phyloP scores from a whole-genome alignment of 2,329 filamentous ascomycete genomes.

The Colletotrichum sp. region DNA sequence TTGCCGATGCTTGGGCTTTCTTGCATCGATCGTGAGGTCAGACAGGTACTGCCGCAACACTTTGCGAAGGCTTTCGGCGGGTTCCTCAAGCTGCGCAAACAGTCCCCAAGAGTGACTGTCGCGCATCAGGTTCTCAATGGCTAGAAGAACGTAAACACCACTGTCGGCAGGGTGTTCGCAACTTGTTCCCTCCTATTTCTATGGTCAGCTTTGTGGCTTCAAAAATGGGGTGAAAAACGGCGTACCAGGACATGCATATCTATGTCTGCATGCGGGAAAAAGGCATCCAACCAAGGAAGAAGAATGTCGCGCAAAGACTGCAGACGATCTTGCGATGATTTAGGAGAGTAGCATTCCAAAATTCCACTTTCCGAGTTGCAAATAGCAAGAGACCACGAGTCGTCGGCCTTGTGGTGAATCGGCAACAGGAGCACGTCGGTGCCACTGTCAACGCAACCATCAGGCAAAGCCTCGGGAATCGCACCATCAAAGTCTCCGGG shows the following conservation, averaged over 20 bases:
- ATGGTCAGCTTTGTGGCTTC: not conserved
- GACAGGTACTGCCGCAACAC: not conserved
- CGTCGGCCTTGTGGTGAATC: not conserved
- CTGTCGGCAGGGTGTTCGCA: not conserved
- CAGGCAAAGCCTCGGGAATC: not conserved
- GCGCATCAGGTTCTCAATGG: not conserved
- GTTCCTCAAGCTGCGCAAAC: not conserved
- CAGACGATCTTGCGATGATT: not conserved
- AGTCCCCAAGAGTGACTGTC: not conserved
- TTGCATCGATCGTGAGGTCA: not conserved
- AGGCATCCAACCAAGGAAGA: not conserved
- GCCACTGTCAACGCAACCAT: not conserved
- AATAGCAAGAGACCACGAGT: not conserved
- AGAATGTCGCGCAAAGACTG: not conserved
- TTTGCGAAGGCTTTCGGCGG: not conserved
- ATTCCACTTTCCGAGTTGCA: not conserved
- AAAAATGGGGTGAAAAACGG: not conserved
- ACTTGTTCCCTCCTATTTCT: not conserved
- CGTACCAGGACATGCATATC: not conserved
- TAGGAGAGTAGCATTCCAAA: not conserved
- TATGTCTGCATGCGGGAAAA: not conserved
- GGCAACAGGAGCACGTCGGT: not conserved
- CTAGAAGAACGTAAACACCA: not conserved
- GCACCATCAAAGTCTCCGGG: not conserved
- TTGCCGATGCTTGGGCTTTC: not conserved